Evolutionary conservation across 495 filamentous ascomycete genomes (phyloP).

Genomic region (Daldinia caldariorum): DNA sequence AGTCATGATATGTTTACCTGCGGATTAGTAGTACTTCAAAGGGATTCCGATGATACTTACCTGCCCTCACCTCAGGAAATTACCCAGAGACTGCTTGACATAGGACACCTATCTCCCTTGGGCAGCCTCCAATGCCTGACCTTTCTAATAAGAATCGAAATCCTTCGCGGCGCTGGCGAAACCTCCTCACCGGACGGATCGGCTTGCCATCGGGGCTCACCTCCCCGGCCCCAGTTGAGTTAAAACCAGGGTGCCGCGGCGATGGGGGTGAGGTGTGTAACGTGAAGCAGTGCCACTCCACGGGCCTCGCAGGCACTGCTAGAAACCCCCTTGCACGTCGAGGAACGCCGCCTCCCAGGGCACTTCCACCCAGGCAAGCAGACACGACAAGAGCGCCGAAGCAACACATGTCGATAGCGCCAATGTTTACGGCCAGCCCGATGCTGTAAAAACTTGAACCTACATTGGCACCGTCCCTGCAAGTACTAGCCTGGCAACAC

Average conservation of each 20-base stretch:
- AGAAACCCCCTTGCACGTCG: slow-evolving; percentile 11
- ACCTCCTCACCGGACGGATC: background rate
- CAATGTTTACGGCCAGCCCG: slow-evolving; percentile 8
- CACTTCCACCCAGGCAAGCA: slow-evolving; percentile 1
- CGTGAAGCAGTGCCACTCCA: slow-evolving; percentile 11
- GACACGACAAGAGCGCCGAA: slow-evolving; percentile 8
- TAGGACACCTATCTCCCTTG: slow-evolving; percentile 1
- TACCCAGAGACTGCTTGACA: slow-evolving; percentile 17
- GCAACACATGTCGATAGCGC: background rate
- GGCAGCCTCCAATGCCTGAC: slow-evolving; percentile 10
- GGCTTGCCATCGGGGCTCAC: slow-evolving; percentile 5
- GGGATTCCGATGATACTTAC: background rate
- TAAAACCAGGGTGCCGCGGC: slow-evolving; percentile 5
- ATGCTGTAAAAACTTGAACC: slow-evolving; percentile 3
- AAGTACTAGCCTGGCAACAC: slow-evolving; percentile 16
- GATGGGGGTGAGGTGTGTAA: slow-evolving; percentile 12
- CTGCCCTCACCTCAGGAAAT: slow-evolving; percentile 3
- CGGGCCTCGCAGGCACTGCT: background rate
- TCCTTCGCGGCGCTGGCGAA: slow-evolving; percentile 2
- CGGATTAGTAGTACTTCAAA: background rate
- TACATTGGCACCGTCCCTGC: slow-evolving; percentile 13
- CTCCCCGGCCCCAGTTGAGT: slow-evolving; percentile 9
- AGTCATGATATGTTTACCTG: background rate
- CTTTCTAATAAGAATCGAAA: slow-evolving; percentile 1
- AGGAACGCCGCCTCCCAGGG: slow-evolving; percentile 12